Evolutionary conservation across 2,329 filamentous ascomycete genomes (phyloP), one percentile per base, ranked within the genome.

Genomic region (Trichoderma asperellum): DNA sequence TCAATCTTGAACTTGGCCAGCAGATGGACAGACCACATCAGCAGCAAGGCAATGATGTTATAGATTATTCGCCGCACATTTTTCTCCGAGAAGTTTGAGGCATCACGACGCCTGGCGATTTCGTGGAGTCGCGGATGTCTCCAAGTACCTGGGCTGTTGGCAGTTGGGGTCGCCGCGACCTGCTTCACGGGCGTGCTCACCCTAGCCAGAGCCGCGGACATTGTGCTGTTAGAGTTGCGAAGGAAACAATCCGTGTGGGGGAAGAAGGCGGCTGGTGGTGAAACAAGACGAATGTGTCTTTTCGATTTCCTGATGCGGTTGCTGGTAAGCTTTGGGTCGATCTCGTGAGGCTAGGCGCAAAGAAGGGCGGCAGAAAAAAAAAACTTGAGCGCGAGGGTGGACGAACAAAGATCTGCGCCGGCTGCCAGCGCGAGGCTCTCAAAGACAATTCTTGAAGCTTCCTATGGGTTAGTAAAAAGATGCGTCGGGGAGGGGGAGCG

Each of bases 121-220:
- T 98, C 95, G 75, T 93, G 87, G 73, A 97, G 86, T 72, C 91
- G 89, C 40, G 96, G 96, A 79, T 99, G 96, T 76, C 90, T 88
- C 95, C 96, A 99, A 77, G 90, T 93, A 68, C 95, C 94, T 7
- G 92, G 87, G 74, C 86, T 88, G 65, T 88, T 87, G 34, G 80
- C 76, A 27, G 76, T 71, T 0, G 78, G 69, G 55, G 80, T 78
- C 60, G 71, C 75, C 37, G 81, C 77, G 63, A 64, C 78, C 79
- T 84, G 63, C 64, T 67, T 77, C 77, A 85, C 71, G 73, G 86
- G 76, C 73, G 81, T 82, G 40, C 55, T 59, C 43, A 76, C 74
- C 69, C 70, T 76, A 68, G 74, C 68, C 16, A 76, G 75, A 37
- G 77, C 77, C 37, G 78, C 18, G 18, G 40, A 73, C 79, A 80